Base-by-base conservation (phyloP, 108 stramenopile species). In the Aurantiochytrium sp. region DNA sequence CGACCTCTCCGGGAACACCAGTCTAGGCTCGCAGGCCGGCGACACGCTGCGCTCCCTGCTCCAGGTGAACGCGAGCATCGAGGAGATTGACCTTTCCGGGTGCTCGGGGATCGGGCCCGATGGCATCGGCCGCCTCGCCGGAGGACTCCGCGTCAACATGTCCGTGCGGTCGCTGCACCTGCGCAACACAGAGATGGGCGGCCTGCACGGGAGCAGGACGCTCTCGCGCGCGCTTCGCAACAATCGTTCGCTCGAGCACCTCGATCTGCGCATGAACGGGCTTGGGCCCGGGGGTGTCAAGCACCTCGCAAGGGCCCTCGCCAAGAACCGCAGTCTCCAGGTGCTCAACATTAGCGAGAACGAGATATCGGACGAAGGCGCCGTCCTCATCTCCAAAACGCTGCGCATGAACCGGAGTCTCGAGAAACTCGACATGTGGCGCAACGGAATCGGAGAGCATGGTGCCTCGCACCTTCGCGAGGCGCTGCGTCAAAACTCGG, bases 361-460 rank as follows among this genome's bases (percentile, higher is more conserved):
- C 34, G 59, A 65, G 8, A 65, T 65, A 8, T 34, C 59, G 10
- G 59, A 65, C 59, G 59, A 65, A 30, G 59, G 59, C 34, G 59
- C 59, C 32, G 59, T 65, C 1, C 27, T 65, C 0, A 65, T 65
- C 12, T 65, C 73, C 12, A 41, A 81, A 4, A 48, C 73, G 0
- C 73, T 81, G 39, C 73, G 45, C 1, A 17, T 17, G 45, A 81
- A 81, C 4, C 39, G 45, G 1, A 81, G 45, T 27, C 45, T 81
- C 24, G 45, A 81, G 30, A 81, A 48, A 17, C 73, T 81, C 45
- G 73, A 81, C 3, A 48, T 81, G 73, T 81, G 73, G 73, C 21
- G 45, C 39, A 81, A 81, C 32, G 39, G 42, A 27, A 81, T 81
- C 45, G 73, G 73, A 12, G 73, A 81, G 39, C 42, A 81, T 2